A percentile compares a stretch with the other conserved stretches of the same genome.
Evolutionary conservation across 495 filamentous ascomycete species (phyloP).

Genomic region (Lasiosphaeria hispida): DNA sequence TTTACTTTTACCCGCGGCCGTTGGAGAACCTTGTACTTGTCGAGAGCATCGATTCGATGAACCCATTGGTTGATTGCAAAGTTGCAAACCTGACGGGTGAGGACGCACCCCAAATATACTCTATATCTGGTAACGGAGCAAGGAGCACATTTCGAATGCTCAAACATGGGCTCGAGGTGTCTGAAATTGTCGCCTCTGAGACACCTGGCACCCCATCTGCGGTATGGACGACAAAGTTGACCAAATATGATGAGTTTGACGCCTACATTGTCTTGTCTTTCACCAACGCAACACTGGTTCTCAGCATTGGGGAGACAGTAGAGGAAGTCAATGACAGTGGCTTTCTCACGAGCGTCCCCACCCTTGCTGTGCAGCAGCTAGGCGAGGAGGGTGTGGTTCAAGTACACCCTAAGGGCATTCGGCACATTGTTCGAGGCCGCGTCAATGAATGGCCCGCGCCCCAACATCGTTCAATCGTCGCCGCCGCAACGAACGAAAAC

Average conservation of each 20-base stretch:
- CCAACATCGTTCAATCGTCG: constrained; percentile 89
- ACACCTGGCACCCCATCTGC: constrained; percentile 80
- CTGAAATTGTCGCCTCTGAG: constrained; percentile 90
- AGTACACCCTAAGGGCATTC: constrained; percentile 91
- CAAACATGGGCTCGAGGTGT: constrained; percentile 88
- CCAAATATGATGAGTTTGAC: constrained; percentile 79
- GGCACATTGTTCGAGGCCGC: constrained; percentile 78
- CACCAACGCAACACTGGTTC: constrained; percentile 70
- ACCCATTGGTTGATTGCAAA: constrained; percentile 86
- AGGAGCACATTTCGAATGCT: constrained; percentile 85
- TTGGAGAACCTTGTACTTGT: constrained; percentile 81
- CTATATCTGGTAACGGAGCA: constrained; percentile 82
- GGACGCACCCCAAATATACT: constrained; percentile 95
- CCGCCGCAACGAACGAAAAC: constrained; percentile 89
- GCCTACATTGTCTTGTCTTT: constrained; percentile 70
- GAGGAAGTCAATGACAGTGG: constrained; percentile 92
- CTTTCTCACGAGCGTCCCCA: constrained; percentile 81
- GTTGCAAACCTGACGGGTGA: constrained; percentile 84
- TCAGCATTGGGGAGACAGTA: constrained; percentile 94
- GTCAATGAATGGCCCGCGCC: constrained; percentile 95
- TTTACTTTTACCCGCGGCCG: constrained; percentile 79
- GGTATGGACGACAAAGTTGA: constrained; percentile 93
- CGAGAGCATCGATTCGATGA: constrained; percentile 84
- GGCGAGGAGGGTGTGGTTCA: constrained; percentile 92
- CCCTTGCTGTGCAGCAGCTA: constrained; percentile 87